Evolutionary conservation across 1,284 basidiomycete genomes (phyloP).

Genomic region (Cutaneotrichosporon spelunceum): DNA sequence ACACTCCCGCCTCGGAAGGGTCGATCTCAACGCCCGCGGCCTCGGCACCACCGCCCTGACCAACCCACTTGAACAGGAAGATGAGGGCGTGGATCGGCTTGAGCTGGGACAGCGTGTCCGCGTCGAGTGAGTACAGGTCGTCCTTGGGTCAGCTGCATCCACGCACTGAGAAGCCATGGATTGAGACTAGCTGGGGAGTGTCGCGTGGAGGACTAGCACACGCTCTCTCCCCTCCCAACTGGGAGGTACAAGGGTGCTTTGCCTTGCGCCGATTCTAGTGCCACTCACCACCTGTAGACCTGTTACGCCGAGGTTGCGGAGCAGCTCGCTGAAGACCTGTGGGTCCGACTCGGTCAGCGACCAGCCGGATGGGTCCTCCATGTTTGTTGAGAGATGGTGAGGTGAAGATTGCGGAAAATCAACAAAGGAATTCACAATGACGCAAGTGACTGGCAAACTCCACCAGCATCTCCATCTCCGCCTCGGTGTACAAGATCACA

Average conservation of each 20-base stretch:
- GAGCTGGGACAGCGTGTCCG: slow-evolving; percentile 64
- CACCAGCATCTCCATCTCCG: background rate
- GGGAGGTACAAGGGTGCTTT: no score
- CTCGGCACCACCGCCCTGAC: slow-evolving; percentile 53
- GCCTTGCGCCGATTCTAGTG: no score
- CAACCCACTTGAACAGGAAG: slow-evolving; percentile 90
- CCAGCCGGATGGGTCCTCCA: slow-evolving; percentile 51
- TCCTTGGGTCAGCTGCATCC: slow-evolving; percentile 52
- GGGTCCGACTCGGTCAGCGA: slow-evolving; percentile 53
- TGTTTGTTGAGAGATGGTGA: slow-evolving; percentile 13
- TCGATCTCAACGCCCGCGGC: slow-evolving; percentile 55
- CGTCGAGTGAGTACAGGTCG: slow-evolving; percentile 81
- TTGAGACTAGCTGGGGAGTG: no score
- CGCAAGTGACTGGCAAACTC: slow-evolving; percentile 7
- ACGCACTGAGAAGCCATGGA: no score
- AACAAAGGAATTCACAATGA: slow-evolving; percentile 8
- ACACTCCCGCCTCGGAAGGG: slow-evolving; percentile 68
- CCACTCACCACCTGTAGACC: slow-evolving; percentile 53
- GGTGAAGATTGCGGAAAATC: slow-evolving; percentile 8
- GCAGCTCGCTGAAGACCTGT: slow-evolving; percentile 53
- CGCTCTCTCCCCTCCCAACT: no score
- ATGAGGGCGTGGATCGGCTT: slow-evolving; percentile 81
- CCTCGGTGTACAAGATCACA: background rate
- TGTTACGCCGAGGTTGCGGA: slow-evolving; percentile 52
- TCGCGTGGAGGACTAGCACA: no score